Evolutionary conservation across 164 flowering plant genomes (phyloP), one percentile per base, ranked within the genome.

Genomic region (Vitis amurensis): DNA sequence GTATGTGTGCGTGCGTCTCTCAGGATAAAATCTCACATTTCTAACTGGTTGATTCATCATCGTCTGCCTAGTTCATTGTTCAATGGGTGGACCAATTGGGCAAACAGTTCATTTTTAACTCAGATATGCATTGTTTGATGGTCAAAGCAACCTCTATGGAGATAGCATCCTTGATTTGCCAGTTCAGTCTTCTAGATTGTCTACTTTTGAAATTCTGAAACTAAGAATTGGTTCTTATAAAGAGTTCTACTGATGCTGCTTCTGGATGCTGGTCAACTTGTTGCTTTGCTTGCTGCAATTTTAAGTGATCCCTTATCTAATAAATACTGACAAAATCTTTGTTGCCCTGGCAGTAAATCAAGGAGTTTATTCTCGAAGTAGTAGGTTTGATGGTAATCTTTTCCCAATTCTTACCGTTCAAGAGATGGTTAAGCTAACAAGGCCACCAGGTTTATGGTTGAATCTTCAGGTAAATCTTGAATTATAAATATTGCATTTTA

Each of bases 381-480:
- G 8, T 16, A 57, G 19, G 50, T 90, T 90, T 69, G 94, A 91
- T 75, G 81, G 72, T 9, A 73, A 61, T 71, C 5, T 9, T 15
- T 65, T 51, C 52, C 19, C 1, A 17, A 81, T 92, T 70, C 81
- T 71, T 68, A 82, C 85, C 2, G 89, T 84, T 50, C 76, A 89
- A 47, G 78, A 79, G 13, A 81, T 89, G 27, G 80, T 61, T 61
- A 4, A 7, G 10, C 73, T 66, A 70, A 0, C 67, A 37, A 80
- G 71, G 67, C 88, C 90, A 57, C 74, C 83, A 1, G 85, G 84
- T 14, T 71, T 89, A 2, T 94, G 98, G 98, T 78, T 94, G 77
- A 94, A 92, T 77, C 56, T 92, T 75, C 88, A 89, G 92, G 98
- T 94, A 82, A 70, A 19, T 66, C 19, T 29, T 50, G 50, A 48